Percentiles rank a stretch among this genome's conserved stretches.
These are phyloP conservation scores for Fomitopsis serialis DNA, from an alignment of 768 basidiomycete species.

Conservation along the genomic window DNA sequence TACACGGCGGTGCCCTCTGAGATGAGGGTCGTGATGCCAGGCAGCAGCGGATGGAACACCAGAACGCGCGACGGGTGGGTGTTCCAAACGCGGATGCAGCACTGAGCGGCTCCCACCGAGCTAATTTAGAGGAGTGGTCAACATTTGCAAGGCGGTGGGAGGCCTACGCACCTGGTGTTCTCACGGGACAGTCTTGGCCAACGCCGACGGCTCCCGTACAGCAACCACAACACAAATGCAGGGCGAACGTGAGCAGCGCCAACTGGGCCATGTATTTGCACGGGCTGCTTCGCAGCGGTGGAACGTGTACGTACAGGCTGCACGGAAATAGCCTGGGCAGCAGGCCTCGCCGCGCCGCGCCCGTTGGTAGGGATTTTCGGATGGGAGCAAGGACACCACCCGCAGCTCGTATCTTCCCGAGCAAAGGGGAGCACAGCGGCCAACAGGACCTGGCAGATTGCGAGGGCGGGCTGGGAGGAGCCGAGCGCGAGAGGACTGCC, in stretches of 20 bases:
- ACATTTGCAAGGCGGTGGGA: background rate
- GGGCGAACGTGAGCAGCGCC: too few relatives aligned
- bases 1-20: background rate
- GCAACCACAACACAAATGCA: background rate
- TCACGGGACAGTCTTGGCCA: background rate
- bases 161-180: background rate
- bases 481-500: too few relatives aligned
- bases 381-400: background rate
- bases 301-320: background rate
- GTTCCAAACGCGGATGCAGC: background rate
- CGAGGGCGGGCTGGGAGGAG: background rate
- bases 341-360: background rate
- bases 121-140: background rate
- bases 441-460: background rate
- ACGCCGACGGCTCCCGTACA: background rate
- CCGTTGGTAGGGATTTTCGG: background rate
- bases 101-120: background rate
- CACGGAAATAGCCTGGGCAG: background rate
- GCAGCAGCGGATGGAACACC: background rate
- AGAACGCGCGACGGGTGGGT: background rate
- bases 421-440: background rate
- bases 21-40: background rate
- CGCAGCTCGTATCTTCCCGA: background rate
- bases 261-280: background rate
- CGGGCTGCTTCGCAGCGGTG: too few relatives aligned